Percentiles rank a stretch among this genome's conserved stretches.
These are phyloP conservation scores for Pholiota adiposa DNA, from an alignment of 1,284 basidiomycete genomes.

Conservation along the genomic window DNA sequence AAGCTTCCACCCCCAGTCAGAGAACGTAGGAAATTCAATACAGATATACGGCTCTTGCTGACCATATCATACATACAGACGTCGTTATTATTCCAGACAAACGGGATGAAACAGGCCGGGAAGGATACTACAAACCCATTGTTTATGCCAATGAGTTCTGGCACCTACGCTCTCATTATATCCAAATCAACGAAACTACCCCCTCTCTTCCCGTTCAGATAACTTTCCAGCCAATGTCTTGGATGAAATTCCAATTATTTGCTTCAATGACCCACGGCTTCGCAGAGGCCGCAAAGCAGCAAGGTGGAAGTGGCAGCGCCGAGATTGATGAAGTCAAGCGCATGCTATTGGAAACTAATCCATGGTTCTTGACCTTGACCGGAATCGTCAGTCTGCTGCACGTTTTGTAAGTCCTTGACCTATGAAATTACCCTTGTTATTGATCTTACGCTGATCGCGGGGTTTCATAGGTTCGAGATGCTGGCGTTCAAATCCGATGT, in stretches of 20 bases:
- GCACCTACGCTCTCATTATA: slow-evolving; percentile 80
- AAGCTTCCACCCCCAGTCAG: slow-evolving; percentile 66
- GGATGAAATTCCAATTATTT: slow-evolving; percentile 86
- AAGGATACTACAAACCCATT: slow-evolving; percentile 82
- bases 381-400: slow-evolving; percentile 87
- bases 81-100: slow-evolving; percentile 59
- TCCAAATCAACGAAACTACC: slow-evolving; percentile 81
- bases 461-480: slow-evolving; percentile 80
- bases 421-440: neutral
- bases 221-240: slow-evolving; percentile 84
- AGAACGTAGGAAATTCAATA: slow-evolving; percentile 57
- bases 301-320: slow-evolving; percentile 61
- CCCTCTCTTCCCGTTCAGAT: slow-evolving; percentile 78
- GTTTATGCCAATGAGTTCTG: slow-evolving; percentile 97
- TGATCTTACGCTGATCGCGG: neutral
- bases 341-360: slow-evolving; percentile 93
- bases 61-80: slow-evolving; percentile 43
- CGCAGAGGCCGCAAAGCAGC: slow-evolving; percentile 78
- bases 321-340: slow-evolving; percentile 94
- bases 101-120: slow-evolving; percentile 64
- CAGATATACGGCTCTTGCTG: slow-evolving; percentile 2
- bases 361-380: slow-evolving; percentile 86
- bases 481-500: slow-evolving; percentile 95
- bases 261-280: slow-evolving; percentile 83
- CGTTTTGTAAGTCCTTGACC: slow-evolving; percentile 63